These are phyloP conservation scores for Bacidia rubella DNA, from an alignment of 495 filamentous ascomycete species.

Conservation along the genomic window DNA sequence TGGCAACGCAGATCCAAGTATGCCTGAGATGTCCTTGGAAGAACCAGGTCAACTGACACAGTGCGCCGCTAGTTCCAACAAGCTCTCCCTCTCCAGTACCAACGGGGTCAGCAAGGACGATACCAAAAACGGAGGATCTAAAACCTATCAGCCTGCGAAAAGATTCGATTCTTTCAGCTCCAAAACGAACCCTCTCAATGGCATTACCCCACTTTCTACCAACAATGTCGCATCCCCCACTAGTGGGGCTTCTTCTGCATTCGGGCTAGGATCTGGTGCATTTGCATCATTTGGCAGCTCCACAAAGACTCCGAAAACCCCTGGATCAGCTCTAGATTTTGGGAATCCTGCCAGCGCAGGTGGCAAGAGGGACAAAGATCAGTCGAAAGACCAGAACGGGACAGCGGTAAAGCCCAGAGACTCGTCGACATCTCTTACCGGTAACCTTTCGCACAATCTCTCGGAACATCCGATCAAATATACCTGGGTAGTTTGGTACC, in stretches of 20 bases:
- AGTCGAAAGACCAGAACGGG: conserved; percentile 39
- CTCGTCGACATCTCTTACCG: conserved; percentile 26
- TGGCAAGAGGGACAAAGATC: conserved; percentile 47
- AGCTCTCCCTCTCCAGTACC: conserved; percentile 64
- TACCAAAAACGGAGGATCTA: conserved; percentile 50
- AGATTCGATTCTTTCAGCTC: conserved; percentile 67
- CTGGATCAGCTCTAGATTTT: conserved; percentile 66
- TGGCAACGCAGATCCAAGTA: conserved; percentile 26
- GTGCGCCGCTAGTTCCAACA: conserved; percentile 49
- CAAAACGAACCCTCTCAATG: conserved; percentile 76
- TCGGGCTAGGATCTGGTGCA: conserved; percentile 85
- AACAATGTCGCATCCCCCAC: conserved; percentile 72
- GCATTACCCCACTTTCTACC: conserved; percentile 55
- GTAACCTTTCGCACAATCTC: conserved; percentile 25
- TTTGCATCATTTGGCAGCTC: conserved; percentile 91
- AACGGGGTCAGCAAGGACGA: conserved; percentile 44
- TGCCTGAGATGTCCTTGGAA: neutral
- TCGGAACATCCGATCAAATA: conserved; percentile 58
- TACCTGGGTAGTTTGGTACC: conserved; percentile 94
- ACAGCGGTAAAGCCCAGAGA: conserved; percentile 33
- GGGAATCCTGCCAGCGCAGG: conserved; percentile 38
- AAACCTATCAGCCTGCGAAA: conserved; percentile 49
- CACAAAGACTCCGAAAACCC: conserved; percentile 74
- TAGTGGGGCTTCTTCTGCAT: conserved; percentile 75
- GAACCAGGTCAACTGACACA: conserved; percentile 2